Evolutionary conservation across 1,139 yeast species (phyloP), one percentile per base, ranked within the genome.

Genomic region (Diutina siamensis): DNA sequence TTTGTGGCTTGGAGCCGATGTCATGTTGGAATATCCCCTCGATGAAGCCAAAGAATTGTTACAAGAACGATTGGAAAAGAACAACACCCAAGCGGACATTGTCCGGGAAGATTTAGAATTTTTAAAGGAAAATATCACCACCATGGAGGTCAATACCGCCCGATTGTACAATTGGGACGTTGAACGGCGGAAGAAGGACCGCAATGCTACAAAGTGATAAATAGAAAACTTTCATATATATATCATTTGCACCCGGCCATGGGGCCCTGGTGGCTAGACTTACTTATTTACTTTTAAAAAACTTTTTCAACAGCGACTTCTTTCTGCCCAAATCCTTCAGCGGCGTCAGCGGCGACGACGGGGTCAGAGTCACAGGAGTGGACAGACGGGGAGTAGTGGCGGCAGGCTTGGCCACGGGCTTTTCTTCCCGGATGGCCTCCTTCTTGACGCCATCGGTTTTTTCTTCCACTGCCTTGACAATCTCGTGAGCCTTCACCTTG

Each of bases 81-180:
- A 95, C 32, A 64, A 75, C 53, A 69, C 72, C 45, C 83, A 78
- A 52, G 69, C 82, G 53, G 58, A 62, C 27, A 63, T 72, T 9
- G 81, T 92, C 35, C 76, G 81, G 53, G 95, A 87, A 55, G 98
- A 92, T 61, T 71, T 92, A 53, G 95, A 86, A 56, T 92, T 82
- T 56, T 68, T 94, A 56, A 76, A 95, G 56, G 95, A 89, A 53
- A 88, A 89, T 57, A 89, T 92, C 52, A 92, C 99, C 20, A 89
- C 97, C 3, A 86, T 92, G 92, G 97, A 92, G 62, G 99, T 92
- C 46, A 92, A 92, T 58, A 87, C 95, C 17, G 97, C 98, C 1
- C 74, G 98, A 53, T 78, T 88, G 47, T 89, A 89, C 61, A 92
- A 92, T 59, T 89, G 96, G 96, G 96, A 88, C 59, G 96, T 92